Conservation (phyloP, 2,329 filamentous ascomycete species). For the Didymella segeticola region DNA sequence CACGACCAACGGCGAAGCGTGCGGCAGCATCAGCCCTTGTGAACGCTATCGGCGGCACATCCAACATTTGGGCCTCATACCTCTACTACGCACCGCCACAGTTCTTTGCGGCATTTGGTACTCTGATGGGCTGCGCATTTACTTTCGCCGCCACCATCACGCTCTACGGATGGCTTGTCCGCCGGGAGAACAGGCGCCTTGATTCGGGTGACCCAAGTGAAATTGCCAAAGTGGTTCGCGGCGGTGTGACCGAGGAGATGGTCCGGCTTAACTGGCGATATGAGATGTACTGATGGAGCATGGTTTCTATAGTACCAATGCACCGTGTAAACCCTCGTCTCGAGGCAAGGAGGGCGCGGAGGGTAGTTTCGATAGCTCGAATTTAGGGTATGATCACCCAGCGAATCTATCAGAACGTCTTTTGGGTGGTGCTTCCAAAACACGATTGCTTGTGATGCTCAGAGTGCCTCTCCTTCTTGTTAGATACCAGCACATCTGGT, state of each 20-base stretch:
- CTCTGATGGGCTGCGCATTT: constrained; percentile 30
- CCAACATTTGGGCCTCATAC: constrained; percentile 32
- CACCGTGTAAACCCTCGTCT: too few relatives aligned
- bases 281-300: constrained; percentile 27
- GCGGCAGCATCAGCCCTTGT: constrained; percentile 30
- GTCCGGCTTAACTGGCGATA: constrained; percentile 29
- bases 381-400: too few relatives aligned
- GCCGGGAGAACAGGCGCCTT: constrained; percentile 29
- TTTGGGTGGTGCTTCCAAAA: too few relatives aligned
- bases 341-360: too few relatives aligned
- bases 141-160: constrained; percentile 27
- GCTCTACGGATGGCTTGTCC: constrained; percentile 29
- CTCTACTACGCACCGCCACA: constrained; percentile 34
- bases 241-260: constrained; percentile 34
- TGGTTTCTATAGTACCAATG: background rate
- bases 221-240: constrained; percentile 31
- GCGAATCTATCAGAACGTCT: too few relatives aligned
- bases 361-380: too few relatives aligned
- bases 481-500: too few relatives aligned
- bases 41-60: constrained; percentile 30
- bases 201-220: constrained; percentile 27
- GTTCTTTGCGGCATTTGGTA: constrained; percentile 32
- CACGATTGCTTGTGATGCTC: background rate
- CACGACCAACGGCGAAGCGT: constrained; percentile 28
- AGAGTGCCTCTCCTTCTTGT: too few relatives aligned